phyloP scores from a whole-genome alignment of 306 rosid species.

The Gastrolobium bilobum region DNA sequence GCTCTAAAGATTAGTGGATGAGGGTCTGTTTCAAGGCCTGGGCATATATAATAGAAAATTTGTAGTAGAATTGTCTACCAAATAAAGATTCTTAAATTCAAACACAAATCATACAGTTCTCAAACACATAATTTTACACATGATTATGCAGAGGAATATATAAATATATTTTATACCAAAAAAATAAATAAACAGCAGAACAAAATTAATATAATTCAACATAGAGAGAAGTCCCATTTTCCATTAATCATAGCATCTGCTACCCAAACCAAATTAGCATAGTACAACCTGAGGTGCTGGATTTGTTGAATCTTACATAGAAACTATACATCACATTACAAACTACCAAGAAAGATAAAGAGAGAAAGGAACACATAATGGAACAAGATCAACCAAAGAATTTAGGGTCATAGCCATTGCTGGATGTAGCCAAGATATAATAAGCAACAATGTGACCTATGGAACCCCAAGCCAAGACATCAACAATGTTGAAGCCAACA shows the following conservation, averaged over 20 bases:
- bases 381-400: constrained; percentile 65
- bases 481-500: constrained; percentile 94
- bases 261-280: constrained; percentile 37
- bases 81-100: neutral
- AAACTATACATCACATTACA: constrained; percentile 51
- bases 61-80: neutral
- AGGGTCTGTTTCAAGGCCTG: too few relatives aligned
- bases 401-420: constrained; percentile 94
- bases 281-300: constrained; percentile 1
- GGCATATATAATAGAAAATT: too few relatives aligned
- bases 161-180: neutral
- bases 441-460: constrained; percentile 93
- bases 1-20: too few relatives aligned
- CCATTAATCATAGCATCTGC: constrained; percentile 29
- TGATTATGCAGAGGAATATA: neutral
- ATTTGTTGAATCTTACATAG: constrained; percentile 33
- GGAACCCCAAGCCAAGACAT: constrained; percentile 97
- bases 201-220: neutral
- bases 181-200: neutral
- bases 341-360: neutral
- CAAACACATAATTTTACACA: neutral
- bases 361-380: neutral
- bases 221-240: constrained; percentile 24
- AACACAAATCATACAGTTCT: neutral
- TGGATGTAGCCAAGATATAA: constrained; percentile 90